These are phyloP conservation scores for Cicer judaicum DNA, from an alignment of 306 rosid species.

Conservation along the genomic window DNA sequence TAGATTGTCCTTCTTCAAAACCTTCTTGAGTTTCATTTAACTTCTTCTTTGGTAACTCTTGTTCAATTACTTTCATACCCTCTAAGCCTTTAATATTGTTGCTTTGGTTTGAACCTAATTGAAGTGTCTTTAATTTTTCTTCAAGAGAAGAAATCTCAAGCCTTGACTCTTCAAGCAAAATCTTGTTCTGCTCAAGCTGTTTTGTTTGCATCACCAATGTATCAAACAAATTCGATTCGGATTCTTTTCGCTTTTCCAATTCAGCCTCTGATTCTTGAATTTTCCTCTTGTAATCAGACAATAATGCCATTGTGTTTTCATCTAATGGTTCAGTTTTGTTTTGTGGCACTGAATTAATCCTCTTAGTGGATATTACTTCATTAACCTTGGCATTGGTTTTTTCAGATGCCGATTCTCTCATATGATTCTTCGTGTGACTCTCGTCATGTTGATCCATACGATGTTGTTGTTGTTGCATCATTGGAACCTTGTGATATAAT, in stretches of 20 bases:
- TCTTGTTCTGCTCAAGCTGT: slow-evolving; percentile 63
- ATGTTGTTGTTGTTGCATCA: slow-evolving; percentile 38
- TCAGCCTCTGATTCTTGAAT: slow-evolving; percentile 60
- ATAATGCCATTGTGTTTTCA: neutral
- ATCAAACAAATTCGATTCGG: slow-evolving; percentile 63
- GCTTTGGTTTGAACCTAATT: neutral
- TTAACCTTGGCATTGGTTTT: slow-evolving; percentile 42
- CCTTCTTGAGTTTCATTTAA: neutral
- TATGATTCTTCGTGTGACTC: slow-evolving; percentile 34
- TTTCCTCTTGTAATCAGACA: slow-evolving; percentile 44
- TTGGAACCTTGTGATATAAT: slow-evolving; percentile 20
- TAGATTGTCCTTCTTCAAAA: slow-evolving; percentile 36
- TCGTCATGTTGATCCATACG: slow-evolving; percentile 26
- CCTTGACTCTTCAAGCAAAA: slow-evolving; percentile 66
- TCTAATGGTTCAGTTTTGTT: neutral
- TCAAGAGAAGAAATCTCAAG: slow-evolving; percentile 55
- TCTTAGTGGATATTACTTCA: slow-evolving; percentile 37
- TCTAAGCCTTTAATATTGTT: neutral
- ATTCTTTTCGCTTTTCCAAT: slow-evolving; percentile 52
- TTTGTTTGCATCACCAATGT: slow-evolving; percentile 64
- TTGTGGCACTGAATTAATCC: slow-evolving; percentile 19
- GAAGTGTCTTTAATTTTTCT: slow-evolving; percentile 41
- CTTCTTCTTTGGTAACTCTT: slow-evolving; percentile 10
- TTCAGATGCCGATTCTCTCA: slow-evolving; percentile 7
- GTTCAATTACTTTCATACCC: slow-evolving; percentile 33